Evolutionary conservation across 345 rosid species (phyloP), one percentile per base, ranked within the genome.

Genomic region (Citrus reticulata): DNA sequence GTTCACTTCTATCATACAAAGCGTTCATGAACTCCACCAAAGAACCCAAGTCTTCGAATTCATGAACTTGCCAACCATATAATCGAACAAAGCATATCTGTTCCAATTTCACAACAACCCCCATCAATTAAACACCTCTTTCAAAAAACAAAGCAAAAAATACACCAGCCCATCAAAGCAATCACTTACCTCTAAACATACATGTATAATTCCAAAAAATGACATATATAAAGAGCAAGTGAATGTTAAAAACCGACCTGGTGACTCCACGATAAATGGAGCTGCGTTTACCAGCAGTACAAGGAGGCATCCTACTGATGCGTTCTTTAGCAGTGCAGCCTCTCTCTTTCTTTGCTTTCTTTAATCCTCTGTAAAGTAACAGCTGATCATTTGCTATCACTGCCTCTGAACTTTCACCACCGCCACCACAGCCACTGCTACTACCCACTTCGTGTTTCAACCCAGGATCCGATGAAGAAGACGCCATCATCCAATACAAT

Each of bases 251-350:
- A 17, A 39, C 46, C 63, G 72, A 94, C 99, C 98, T 94, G 83
- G 99, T 96, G 84, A 96, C 99, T 61, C 99, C 99, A 5, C 99
- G 97, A 87, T 96, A 96, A 77, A 96, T 96, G 68, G 99, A 96
- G 79, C 99, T 96, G 82, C 99, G 95, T 89, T 96, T 96, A 16
- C 99, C 99, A 59, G 98, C 98, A 0, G 99, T 95, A 19, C 97
- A 91, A 65, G 98, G 99, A 66, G 97, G 97, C 99, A 96, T 94
- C 82, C 93, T 93, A 80, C 99, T 96, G 76, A 96, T 96, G 72
- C 99, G 97, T 82, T 96, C 99, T 84, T 96, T 96, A 49, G 99
- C 98, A 35, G 99, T 96, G 74, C 98, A 94, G 1, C 97, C 97
- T 86, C 98, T 90, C 81, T 96, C 99, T 80, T 93, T 96, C 92